A percentile compares a stretch with the other conserved stretches of the same genome.
phyloP scores from a whole-genome alignment of 2,329 filamentous ascomycete genomes.

The Zopfia rhizophila region DNA sequence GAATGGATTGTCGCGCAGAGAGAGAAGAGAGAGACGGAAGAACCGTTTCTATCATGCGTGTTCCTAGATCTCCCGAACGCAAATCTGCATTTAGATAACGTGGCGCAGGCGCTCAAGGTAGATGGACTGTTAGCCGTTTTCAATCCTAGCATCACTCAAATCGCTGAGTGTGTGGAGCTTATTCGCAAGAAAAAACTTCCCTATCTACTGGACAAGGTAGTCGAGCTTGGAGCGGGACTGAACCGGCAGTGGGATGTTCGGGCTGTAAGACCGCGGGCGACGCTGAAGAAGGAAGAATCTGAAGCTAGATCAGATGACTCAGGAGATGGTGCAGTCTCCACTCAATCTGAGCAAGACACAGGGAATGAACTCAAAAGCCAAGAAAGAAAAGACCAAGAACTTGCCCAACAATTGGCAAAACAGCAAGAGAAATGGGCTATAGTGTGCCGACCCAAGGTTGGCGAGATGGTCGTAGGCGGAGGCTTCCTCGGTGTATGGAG shows the following conservation, averaged over 20 bases:
- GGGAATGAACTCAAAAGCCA: constrained; percentile 32
- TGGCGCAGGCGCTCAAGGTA: constrained; percentile 68
- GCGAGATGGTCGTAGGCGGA: constrained; percentile 46
- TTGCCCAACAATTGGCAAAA: constrained; percentile 36
- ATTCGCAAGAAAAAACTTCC: constrained; percentile 66
- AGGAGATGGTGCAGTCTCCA: constrained; percentile 19
- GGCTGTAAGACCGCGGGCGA: constrained; percentile 56
- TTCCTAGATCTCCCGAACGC: constrained; percentile 78
- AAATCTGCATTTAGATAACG: constrained; percentile 61
- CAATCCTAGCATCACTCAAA: constrained; percentile 81
- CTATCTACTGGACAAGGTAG: constrained; percentile 66
- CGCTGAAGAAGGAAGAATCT: constrained; percentile 31
- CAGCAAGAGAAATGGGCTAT: constrained; percentile 46
- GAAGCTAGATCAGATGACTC: too few relatives aligned
- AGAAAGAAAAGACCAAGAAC: constrained; percentile 39
- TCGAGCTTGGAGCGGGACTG: constrained; percentile 67
- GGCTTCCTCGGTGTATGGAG: constrained; percentile 51
- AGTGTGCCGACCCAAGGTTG: constrained; percentile 51
- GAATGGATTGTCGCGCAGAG: constrained; percentile 68
- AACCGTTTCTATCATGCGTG: constrained; percentile 76
- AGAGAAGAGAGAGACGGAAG: constrained; percentile 33
- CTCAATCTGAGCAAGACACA: constrained; percentile 15
- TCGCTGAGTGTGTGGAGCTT: constrained; percentile 69
- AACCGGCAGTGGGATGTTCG: constrained; percentile 73
- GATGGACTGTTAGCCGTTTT: constrained; percentile 76